Percentiles rank a stretch among this genome's conserved stretches.
phyloP scores from a whole-genome alignment of 306 rosid genomes.

The Cicer chorassanicum region DNA sequence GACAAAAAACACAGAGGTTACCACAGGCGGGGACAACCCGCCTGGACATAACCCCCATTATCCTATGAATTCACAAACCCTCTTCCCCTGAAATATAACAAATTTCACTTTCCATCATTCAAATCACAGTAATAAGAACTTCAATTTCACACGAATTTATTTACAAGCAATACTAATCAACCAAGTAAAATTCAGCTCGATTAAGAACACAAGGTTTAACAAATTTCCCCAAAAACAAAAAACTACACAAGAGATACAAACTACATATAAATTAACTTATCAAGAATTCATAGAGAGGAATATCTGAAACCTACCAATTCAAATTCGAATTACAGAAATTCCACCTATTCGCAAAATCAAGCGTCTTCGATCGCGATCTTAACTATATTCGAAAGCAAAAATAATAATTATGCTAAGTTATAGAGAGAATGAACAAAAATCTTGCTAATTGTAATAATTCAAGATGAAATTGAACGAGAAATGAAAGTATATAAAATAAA shows the following conservation, averaged over 20 bases:
- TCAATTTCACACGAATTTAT: constrained; percentile 28
- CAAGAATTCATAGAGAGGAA: constrained; percentile 26
- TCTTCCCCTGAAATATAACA: constrained; percentile 46
- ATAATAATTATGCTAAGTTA: neutral
- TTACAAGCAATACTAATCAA: constrained; percentile 26
- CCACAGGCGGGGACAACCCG: constrained; percentile 98
- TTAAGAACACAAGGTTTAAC: constrained; percentile 25
- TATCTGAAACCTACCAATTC: constrained; percentile 39
- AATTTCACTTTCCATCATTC: constrained; percentile 35
- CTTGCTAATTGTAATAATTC: neutral
- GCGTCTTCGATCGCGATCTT: constrained; percentile 58
- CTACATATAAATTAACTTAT: neutral
- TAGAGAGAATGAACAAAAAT: neutral
- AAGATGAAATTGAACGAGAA: constrained; percentile 5
- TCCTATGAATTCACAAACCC: constrained; percentile 49
- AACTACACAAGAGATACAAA: constrained; percentile 17
- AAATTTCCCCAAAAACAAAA: constrained; percentile 31
- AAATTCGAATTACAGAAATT: constrained; percentile 29
- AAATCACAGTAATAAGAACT: constrained; percentile 32
- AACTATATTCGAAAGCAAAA: constrained; percentile 35
- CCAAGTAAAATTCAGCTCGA: constrained; percentile 44
- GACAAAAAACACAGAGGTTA: constrained; percentile 95
- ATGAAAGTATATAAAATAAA: neutral
- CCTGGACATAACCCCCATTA: constrained; percentile 99
- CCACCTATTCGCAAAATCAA: constrained; percentile 28